Conservation (phyloP, 2,329 filamentous ascomycete genomes). For the Pestalotiopsis sp. region DNA sequence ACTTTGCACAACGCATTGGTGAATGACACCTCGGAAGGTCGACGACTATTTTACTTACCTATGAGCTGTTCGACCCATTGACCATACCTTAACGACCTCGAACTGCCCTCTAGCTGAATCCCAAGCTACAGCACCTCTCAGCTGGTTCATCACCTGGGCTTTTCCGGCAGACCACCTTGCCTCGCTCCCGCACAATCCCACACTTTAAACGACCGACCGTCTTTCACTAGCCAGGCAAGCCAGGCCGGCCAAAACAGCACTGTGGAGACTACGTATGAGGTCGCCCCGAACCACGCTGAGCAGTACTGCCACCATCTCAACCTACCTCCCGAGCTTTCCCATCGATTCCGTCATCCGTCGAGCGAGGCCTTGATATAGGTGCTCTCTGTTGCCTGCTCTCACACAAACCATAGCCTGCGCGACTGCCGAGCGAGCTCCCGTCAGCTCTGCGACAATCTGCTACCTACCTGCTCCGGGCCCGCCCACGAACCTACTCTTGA, state of each 20-base stretch:
- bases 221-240: conserved; percentile 5
- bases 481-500: neutral
- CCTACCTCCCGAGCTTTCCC: conserved; percentile 8
- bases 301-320: conserved; percentile 1
- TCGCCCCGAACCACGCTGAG: conserved; percentile 1
- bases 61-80: neutral
- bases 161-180: neutral
- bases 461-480: neutral
- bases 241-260: neutral
- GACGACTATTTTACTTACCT: neutral
- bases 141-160: neutral
- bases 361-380: neutral
- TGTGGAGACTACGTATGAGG: conserved; percentile 5
- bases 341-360: conserved; percentile 10
- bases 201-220: conserved; percentile 12
- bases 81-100: neutral
- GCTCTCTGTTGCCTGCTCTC: neutral
- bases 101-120: neutral
- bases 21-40: neutral
- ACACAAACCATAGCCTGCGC: neutral
- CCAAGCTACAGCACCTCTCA: neutral
- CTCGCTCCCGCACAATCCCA: conserved; percentile 1
- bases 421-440: neutral
- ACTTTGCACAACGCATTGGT: neutral
- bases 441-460: neutral